phyloP scores from a whole-genome alignment of 1,284 basidiomycete genomes.

The Sporisorium reilianum region DNA sequence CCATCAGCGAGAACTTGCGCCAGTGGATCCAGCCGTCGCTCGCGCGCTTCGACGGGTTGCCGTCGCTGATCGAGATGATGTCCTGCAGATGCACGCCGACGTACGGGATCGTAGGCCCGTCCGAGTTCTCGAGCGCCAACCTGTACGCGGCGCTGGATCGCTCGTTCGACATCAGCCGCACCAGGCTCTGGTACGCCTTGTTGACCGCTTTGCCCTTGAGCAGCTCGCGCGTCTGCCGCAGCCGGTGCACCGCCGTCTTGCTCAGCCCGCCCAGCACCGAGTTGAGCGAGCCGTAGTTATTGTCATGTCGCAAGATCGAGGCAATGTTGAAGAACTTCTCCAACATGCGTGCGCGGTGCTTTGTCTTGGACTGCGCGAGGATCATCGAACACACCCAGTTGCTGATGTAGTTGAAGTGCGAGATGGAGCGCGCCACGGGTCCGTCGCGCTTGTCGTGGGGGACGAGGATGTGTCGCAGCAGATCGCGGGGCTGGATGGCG shows the following conservation, averaged over 20 bases:
- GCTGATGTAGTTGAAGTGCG: conserved; percentile 66
- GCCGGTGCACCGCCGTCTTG: conserved; percentile 60
- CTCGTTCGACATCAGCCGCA: conserved; percentile 59
- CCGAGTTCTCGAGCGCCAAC: conserved; percentile 59
- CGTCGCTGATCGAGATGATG: conserved; percentile 62
- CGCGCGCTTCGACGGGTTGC: conserved; percentile 54
- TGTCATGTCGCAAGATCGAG: conserved; percentile 54
- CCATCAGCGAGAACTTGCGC: conserved; percentile 64
- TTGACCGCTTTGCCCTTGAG: conserved; percentile 57
- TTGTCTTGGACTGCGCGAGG: conserved; percentile 59
- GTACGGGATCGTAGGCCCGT: conserved; percentile 61
- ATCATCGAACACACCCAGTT: conserved; percentile 65
- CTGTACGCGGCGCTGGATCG: conserved; percentile 60
- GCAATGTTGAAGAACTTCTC: conserved; percentile 65
- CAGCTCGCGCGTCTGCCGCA: conserved; percentile 58
- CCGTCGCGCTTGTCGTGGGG: conserved; percentile 52
- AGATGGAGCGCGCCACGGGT: conserved; percentile 57
- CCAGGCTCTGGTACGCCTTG: conserved; percentile 57
- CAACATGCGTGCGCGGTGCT: conserved; percentile 59
- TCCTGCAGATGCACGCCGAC: conserved; percentile 65
- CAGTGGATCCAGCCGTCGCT: conserved; percentile 61
- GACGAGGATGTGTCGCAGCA: conserved; percentile 62
- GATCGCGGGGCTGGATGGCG: conserved; percentile 58
- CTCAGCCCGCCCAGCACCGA: conserved; percentile 59
- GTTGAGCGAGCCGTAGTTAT: conserved; percentile 65